Evolutionary conservation across 805 yeast genomes (phyloP), one percentile per base, ranked within the genome.

Genomic region (Teunomyces panamensis): DNA sequence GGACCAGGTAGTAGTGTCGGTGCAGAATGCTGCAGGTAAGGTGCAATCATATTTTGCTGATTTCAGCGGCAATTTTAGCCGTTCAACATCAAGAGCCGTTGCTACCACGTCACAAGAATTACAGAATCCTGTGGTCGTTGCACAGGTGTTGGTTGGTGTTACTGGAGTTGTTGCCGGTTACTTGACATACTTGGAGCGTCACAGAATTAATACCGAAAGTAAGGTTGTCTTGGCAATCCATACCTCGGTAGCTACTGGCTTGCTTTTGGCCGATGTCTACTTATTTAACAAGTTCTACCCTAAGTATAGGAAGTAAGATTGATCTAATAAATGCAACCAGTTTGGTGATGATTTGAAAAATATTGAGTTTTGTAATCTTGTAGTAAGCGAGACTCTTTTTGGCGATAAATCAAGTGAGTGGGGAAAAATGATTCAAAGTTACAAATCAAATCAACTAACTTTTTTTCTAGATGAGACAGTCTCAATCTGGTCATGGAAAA

Each of bases 91-190:
- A 11, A 26, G n/a, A 11, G 41, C 30, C 17, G 37, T 20, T 10
- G 50, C 46, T 30, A 49, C 50, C 24, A 42, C 45, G 5, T 10
- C 32, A n/a, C 29, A 20, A 14, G 86, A 81, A 60, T 69, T 83
- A 53, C 73, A 80, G 57, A 82, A 83, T 68, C 88, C 88, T 0
- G 85, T 78, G 3, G 85, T 83, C 41, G 65, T 78, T 14, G 63
- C 79, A 29, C 86, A 83, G 62, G 64, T 76, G 2, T 68, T 79
- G 13, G 69, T 80, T 37, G 74, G 80, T 28, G 59, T 74, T 6
- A 74, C 78, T 35, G 78, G 78, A 11, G 59, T 75, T 30, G 67
- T 75, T 24, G 80, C 79, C 3, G 73, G 80, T 24, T 69, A 79
- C 53, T 65, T 68, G 45, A 80, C 77, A 20, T 78, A 77, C 67